Evolutionary conservation across 2,329 filamentous ascomycete species (phyloP).

Genomic region (Thermothelomyces thermophilus): DNA sequence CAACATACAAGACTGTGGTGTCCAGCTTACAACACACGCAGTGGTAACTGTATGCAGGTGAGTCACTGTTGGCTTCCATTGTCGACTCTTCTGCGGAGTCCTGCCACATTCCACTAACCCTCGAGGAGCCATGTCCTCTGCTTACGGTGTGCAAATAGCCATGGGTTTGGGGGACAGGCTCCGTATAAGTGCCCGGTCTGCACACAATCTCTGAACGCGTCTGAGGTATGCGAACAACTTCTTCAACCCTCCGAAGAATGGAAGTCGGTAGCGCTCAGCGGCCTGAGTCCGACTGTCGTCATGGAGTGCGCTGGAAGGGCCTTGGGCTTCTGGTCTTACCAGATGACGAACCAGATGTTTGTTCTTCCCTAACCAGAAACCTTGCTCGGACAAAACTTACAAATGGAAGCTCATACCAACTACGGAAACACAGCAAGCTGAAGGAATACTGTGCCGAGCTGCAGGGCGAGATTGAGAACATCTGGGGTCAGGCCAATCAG

Average conservation of each 20-base stretch:
- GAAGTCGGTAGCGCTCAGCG: constrained; percentile 79
- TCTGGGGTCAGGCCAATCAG: constrained; percentile 14
- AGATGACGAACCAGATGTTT: constrained; percentile 76
- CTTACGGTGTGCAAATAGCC: constrained; percentile 59
- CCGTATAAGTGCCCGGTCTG: constrained; percentile 69
- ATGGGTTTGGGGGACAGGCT: constrained; percentile 53
- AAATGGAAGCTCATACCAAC: constrained; percentile 13
- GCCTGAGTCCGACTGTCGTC: constrained; percentile 70
- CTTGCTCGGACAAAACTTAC: constrained; percentile 9
- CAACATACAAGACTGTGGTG: constrained; percentile 72
- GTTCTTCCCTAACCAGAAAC: constrained; percentile 21
- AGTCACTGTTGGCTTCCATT: background rate
- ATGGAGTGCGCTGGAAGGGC: constrained; percentile 81
- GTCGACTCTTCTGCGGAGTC: background rate
- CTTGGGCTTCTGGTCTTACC: constrained; percentile 80
- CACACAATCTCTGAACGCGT: constrained; percentile 56
- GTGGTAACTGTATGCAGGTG: constrained; percentile 87
- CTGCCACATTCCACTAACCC: background rate
- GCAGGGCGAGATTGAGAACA: constrained; percentile 19
- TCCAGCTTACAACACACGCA: constrained; percentile 60
- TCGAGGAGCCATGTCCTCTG: constrained; percentile 74
- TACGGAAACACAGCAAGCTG: constrained; percentile 15
- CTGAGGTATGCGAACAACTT: constrained; percentile 57
- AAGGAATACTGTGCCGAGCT: constrained; percentile 16
- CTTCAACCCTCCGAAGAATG: constrained; percentile 82